Evolutionary conservation across 768 basidiomycete species (phyloP).

Genomic region (Hygrocybe punicea): DNA sequence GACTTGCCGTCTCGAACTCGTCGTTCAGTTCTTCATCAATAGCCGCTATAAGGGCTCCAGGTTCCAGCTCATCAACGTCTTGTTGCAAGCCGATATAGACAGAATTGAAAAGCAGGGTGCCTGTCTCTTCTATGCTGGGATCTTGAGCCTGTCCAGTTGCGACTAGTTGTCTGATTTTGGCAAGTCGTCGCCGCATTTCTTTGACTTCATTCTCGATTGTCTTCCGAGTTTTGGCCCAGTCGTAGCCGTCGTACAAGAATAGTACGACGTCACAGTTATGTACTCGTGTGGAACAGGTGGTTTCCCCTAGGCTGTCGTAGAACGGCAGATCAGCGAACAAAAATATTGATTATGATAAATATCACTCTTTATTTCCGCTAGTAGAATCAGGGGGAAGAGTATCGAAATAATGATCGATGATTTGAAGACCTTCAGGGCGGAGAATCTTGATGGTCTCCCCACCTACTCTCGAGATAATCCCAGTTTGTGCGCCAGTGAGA

Average conservation of each 20-base stretch:
- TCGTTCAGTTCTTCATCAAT: slow-evolving; percentile 89
- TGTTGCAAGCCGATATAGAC: slow-evolving; percentile 88
- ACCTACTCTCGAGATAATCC: slow-evolving; percentile 58
- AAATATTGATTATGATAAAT: slow-evolving; percentile 7
- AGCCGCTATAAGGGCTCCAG: slow-evolving; percentile 76
- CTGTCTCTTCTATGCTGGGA: slow-evolving; percentile 65
- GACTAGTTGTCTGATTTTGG: slow-evolving; percentile 87
- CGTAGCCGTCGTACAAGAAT: slow-evolving; percentile 89
- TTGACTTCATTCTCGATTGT: slow-evolving; percentile 85
- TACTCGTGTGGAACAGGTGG: slow-evolving; percentile 52
- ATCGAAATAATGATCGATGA: slow-evolving; percentile 74
- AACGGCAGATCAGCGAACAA: slow-evolving; percentile 6
- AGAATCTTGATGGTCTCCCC: slow-evolving; percentile 87
- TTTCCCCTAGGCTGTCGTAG: slow-evolving; percentile 41
- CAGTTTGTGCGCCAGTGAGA: slow-evolving; percentile 29
- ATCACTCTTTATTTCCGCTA: slow-evolving; percentile 49
- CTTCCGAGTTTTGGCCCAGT: slow-evolving; percentile 84
- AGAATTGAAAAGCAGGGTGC: slow-evolving; percentile 86
- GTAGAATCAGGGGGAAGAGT: slow-evolving; percentile 54
- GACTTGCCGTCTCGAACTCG: slow-evolving; percentile 66
- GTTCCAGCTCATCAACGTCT: slow-evolving; percentile 70
- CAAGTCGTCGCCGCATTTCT: slow-evolving; percentile 79
- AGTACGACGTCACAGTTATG: slow-evolving; percentile 62
- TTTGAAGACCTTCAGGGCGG: slow-evolving; percentile 55
- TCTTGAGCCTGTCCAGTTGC: slow-evolving; percentile 87